A percentile compares a stretch with the other conserved stretches of the same genome.
Conservation (phyloP, 495 filamentous ascomycete species). For the Cudoniella acicularis region DNA sequence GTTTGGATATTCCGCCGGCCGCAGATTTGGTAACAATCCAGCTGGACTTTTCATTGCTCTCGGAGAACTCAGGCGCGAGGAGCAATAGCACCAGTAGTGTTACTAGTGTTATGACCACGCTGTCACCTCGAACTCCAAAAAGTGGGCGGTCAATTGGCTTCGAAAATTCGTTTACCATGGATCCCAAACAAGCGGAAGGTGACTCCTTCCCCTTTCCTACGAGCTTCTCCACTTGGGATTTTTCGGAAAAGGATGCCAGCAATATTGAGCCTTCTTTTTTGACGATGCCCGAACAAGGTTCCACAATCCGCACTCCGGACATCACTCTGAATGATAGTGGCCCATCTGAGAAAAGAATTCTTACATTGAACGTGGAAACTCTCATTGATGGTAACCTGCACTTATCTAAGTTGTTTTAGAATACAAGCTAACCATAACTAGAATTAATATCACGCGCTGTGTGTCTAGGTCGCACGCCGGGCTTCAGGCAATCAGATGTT, state of each 20-base stretch:
- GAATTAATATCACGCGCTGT: conserved; percentile 43
- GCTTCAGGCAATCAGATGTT: conserved; percentile 55
- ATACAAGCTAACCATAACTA: conserved; percentile 23
- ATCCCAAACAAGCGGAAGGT: conserved; percentile 2
- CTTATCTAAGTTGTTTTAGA: neutral
- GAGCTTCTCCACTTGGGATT: conserved; percentile 4
- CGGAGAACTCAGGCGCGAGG: conserved; percentile 13
- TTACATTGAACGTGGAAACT: conserved; percentile 20
- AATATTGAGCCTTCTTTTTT: conserved; percentile 19
- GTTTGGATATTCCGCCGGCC: conserved; percentile 49
- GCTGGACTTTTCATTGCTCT: conserved; percentile 34
- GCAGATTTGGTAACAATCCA: conserved; percentile 51
- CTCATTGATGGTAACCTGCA: conserved; percentile 20
- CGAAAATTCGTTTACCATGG: conserved; percentile 1
- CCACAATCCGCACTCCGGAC: neutral
- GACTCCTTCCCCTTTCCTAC: conserved; percentile 16
- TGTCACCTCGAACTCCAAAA: conserved; percentile 21
- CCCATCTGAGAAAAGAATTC: conserved; percentile 4
- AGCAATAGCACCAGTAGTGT: conserved; percentile 6
- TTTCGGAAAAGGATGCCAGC: neutral
- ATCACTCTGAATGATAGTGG: neutral
- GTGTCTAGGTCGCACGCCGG: conserved; percentile 61
- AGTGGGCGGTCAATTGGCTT: neutral
- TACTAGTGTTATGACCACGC: neutral
- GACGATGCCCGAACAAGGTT: neutral